phyloP scores from a whole-genome alignment of 805 yeast species.

The Nakazawaea siamensis region DNA sequence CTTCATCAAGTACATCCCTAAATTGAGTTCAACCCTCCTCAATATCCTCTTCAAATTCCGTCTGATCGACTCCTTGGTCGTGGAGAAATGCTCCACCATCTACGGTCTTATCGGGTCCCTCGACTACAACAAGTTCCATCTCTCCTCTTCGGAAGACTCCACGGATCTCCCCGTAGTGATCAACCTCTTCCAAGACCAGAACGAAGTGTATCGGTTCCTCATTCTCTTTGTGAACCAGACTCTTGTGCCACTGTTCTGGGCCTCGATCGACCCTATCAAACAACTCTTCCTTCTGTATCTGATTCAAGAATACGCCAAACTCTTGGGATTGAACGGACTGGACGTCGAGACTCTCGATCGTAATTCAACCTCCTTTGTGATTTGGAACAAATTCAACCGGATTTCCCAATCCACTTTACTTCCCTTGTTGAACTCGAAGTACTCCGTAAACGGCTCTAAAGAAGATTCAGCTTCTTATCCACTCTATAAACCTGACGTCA shows the following conservation, averaged over 20 bases:
- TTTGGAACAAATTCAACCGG: slow-evolving; percentile 60
- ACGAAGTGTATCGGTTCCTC: slow-evolving; percentile 60
- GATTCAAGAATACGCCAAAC: slow-evolving; percentile 76
- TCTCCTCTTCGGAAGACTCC: slow-evolving; percentile 24
- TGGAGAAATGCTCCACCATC: slow-evolving; percentile 57
- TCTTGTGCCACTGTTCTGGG: slow-evolving; percentile 82
- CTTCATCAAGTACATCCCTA: slow-evolving; percentile 27
- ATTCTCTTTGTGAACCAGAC: slow-evolving; percentile 55
- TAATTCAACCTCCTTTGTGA: slow-evolving; percentile 20
- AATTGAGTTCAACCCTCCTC: slow-evolving; percentile 42
- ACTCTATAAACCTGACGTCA: slow-evolving; percentile 44
- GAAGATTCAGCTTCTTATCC: slow-evolving; percentile 52
- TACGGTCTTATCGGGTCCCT: slow-evolving; percentile 72
- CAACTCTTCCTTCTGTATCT: slow-evolving; percentile 82
- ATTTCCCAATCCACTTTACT: slow-evolving; percentile 63
- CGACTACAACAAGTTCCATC: slow-evolving; percentile 48
- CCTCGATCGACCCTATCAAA: slow-evolving; percentile 77
- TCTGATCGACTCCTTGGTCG: slow-evolving; percentile 35
- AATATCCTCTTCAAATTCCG: slow-evolving; percentile 52
- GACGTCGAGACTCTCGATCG: slow-evolving; percentile 12
- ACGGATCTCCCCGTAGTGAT: slow-evolving; percentile 40
- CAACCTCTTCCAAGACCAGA: slow-evolving; percentile 51
- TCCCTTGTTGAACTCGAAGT: slow-evolving; percentile 70
- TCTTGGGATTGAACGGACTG: slow-evolving; percentile 37
- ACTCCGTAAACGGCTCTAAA: slow-evolving; percentile 40